Conservation (phyloP, 106 monocot species). For the Ottelia alismoides region DNA sequence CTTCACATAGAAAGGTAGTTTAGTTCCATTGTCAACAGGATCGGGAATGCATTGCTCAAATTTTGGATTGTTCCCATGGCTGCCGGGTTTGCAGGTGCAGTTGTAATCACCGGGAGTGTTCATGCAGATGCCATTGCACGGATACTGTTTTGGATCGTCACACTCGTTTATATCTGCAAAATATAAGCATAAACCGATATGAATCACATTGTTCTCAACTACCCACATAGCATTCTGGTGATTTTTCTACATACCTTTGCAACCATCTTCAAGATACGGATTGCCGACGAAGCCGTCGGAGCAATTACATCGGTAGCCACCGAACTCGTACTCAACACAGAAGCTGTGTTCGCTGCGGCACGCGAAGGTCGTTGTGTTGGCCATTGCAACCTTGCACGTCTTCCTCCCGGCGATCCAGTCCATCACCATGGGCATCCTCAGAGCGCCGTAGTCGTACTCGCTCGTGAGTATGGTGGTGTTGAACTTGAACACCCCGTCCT, state of each 20-base stretch:
- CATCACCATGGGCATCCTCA: slow-evolving; percentile 5
- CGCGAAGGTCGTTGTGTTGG: slow-evolving; percentile 13
- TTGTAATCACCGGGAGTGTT: slow-evolving; percentile 28
- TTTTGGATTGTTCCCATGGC: slow-evolving; percentile 16
- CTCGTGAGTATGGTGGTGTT: slow-evolving; percentile 2
- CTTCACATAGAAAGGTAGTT: too few species aligned
- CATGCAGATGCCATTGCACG: slow-evolving; percentile 15
- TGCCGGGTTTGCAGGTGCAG: too few species aligned
- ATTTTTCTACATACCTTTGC: slow-evolving; percentile 7
- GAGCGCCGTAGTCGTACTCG: not conserved
- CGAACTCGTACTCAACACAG: slow-evolving; percentile 9
- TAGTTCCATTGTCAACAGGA: too few species aligned
- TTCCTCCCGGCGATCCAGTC: slow-evolving; percentile 25
- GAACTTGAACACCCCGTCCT: slow-evolving; percentile 13
- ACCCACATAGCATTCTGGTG: too few species aligned
- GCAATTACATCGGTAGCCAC: slow-evolving; percentile 26
- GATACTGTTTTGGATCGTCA: too few species aligned
- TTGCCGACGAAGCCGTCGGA: slow-evolving; percentile 20
- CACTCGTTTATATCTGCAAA: too few species aligned
- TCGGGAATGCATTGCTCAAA: too few species aligned
- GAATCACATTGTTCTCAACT: too few species aligned
- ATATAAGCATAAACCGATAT: too few species aligned
- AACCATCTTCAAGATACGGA: slow-evolving; percentile 12
- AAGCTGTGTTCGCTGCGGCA: slow-evolving; percentile 17
- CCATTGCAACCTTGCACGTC: slow-evolving; percentile 8